Conservation (phyloP, 1,284 basidiomycete genomes). For the Ustilago crameri region DNA sequence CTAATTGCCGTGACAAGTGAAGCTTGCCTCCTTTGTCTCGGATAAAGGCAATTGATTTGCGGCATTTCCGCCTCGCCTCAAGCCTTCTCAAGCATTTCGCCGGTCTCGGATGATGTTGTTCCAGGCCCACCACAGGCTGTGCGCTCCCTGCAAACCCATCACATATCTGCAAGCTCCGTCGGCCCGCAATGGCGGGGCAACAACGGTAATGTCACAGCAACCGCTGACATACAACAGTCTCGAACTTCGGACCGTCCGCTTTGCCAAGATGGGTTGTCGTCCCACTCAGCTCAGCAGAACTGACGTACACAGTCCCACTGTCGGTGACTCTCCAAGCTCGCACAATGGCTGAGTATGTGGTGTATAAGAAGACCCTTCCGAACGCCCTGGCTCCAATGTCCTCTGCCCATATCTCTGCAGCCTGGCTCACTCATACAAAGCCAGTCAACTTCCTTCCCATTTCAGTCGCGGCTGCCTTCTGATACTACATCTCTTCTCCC, state of each 20-base stretch:
- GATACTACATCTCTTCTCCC: not conserved
- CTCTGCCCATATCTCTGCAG: not conserved
- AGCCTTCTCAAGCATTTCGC: conserved; percentile 12
- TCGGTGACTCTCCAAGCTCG: not conserved
- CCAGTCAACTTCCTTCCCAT: not conserved
- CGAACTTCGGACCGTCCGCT: no score
- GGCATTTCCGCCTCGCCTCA: not conserved
- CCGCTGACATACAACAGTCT: no score
- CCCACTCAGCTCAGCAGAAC: no score
- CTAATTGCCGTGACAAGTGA: not conserved
- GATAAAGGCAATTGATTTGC: not conserved
- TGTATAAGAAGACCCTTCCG: not conserved
- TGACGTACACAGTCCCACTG: no score
- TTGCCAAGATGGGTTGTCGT: not conserved
- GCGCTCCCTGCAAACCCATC: no score
- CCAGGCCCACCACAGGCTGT: conserved; percentile 2
- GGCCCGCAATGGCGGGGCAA: no score
- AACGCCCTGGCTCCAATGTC: not conserved
- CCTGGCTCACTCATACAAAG: not conserved
- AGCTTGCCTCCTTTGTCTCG: no score
- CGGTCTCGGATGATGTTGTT: not conserved
- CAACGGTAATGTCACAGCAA: no score
- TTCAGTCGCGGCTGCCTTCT: not conserved
- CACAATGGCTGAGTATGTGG: not conserved
- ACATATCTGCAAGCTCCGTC: no score